Evolutionary conservation across 495 filamentous ascomycete species (phyloP).

Genomic region (Lentithecium fluviatile): DNA sequence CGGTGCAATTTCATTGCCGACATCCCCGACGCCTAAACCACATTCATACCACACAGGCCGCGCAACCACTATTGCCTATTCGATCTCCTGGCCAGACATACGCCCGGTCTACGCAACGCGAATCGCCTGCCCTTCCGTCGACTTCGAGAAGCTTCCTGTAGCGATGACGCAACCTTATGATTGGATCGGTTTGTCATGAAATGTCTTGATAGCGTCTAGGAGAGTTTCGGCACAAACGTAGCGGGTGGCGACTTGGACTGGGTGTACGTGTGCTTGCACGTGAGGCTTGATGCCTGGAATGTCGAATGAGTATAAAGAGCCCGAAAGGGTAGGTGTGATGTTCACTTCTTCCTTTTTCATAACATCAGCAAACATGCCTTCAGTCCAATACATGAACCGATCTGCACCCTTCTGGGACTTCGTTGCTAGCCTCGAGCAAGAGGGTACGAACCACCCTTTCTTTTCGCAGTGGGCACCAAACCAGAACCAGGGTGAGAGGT

Average conservation of each 20-base stretch:
- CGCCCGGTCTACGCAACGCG: conserved; percentile 6
- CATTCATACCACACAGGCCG: not conserved
- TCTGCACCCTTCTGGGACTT: conserved; percentile 51
- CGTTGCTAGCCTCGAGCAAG: conserved; percentile 44
- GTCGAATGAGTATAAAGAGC: not conserved
- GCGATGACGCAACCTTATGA: not conserved
- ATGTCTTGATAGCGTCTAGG: not conserved
- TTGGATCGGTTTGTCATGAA: not conserved
- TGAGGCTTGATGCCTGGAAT: not conserved
- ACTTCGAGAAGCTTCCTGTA: conserved; percentile 9
- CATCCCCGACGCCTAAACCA: not conserved
- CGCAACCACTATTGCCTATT: conserved; percentile 17
- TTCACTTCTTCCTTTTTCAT: not conserved
- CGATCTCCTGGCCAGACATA: not conserved
- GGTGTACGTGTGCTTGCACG: not conserved
- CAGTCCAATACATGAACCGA: conserved; percentile 46
- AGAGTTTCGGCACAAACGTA: not conserved
- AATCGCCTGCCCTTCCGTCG: not conserved
- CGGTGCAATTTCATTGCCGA: not conserved
- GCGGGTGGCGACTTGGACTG: not conserved
- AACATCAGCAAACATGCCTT: conserved; percentile 39
- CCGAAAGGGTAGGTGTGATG: not conserved
- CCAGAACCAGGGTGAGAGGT: conserved; percentile 18
- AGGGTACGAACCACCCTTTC: conserved; percentile 40
- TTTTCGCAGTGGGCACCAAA: conserved; percentile 27